Conservation (phyloP, 2,329 filamentous ascomycete species). For the Teratosphaeria destructans region DNA sequence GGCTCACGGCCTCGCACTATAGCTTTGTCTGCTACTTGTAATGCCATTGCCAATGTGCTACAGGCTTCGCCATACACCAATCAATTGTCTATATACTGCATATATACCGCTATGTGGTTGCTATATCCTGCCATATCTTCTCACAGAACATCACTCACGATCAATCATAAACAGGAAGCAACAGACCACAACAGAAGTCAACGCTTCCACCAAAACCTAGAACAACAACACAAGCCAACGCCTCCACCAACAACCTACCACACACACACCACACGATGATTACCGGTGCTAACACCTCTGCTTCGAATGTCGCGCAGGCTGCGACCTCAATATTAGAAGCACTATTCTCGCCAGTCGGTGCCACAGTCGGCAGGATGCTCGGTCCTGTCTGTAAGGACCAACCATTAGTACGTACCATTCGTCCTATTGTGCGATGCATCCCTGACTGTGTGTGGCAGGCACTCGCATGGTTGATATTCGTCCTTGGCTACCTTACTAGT, state of each 20-base stretch:
- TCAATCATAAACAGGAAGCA: neutral
- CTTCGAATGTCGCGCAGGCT: neutral
- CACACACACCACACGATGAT: no score
- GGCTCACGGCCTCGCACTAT: neutral
- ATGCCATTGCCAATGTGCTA: neutral
- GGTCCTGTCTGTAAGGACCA: neutral
- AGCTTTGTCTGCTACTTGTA: neutral
- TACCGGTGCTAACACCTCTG: no score
- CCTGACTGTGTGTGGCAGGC: neutral
- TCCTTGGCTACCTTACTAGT: neutral
- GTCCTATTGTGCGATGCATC: neutral
- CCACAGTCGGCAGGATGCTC: neutral
- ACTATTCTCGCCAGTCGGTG: neutral
- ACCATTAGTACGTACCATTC: neutral
- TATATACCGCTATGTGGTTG: neutral
- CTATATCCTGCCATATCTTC: neutral
- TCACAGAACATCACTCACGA: neutral
- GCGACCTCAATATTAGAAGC: neutral
- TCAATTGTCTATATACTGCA: neutral
- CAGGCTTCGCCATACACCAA: neutral
- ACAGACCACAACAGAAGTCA: no score
- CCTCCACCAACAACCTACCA: no score
- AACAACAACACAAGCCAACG: no score
- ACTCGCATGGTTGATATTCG: neutral
- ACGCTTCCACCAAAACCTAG: no score